These are phyloP conservation scores for Endogone sp. DNA, from an alignment of 192 early-diverging fungal genomes.

Conservation along the genomic window DNA sequence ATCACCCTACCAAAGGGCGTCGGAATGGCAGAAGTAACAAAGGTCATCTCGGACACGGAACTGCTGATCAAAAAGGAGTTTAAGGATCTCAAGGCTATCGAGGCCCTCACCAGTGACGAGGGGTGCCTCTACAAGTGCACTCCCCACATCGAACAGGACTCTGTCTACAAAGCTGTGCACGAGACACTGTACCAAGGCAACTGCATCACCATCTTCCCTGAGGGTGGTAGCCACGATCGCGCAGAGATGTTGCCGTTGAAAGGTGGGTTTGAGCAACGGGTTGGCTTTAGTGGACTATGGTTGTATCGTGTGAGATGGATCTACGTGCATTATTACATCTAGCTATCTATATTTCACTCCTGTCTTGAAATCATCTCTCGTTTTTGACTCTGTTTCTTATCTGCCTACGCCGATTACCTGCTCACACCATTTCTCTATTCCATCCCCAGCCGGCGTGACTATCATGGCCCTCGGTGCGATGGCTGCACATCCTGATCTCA, in stretches of 20 bases:
- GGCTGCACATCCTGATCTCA: conserved; percentile 73
- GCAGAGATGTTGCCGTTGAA: conserved; percentile 95
- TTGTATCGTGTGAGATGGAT: no score
- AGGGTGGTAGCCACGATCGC: conserved; percentile 97
- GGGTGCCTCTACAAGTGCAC: conserved; percentile 61
- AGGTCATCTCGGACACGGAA: conserved; percentile 82
- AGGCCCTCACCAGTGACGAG: conserved; percentile 51
- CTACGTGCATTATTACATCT: no score
- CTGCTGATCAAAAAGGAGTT: conserved; percentile 74
- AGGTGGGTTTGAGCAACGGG: conserved; percentile 34
- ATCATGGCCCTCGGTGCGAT: conserved; percentile 90
- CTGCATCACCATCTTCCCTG: conserved; percentile 97
- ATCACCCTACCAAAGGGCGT: conserved; percentile 61
- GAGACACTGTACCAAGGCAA: conserved; percentile 63
- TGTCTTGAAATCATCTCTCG: no score
- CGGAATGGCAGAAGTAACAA: conserved; percentile 62
- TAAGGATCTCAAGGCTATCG: conserved; percentile 63
- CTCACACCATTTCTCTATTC: not conserved
- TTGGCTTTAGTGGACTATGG: no score
- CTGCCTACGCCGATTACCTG: no score
- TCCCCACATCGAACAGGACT: conserved; percentile 87
- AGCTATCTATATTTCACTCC: no score
- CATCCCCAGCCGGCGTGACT: conserved; percentile 64
- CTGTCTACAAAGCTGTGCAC: conserved; percentile 84
- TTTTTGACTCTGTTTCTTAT: no score